Evolutionary conservation across 768 basidiomycete species (phyloP).

Genomic region (Tricholoma bakamatsutake): DNA sequence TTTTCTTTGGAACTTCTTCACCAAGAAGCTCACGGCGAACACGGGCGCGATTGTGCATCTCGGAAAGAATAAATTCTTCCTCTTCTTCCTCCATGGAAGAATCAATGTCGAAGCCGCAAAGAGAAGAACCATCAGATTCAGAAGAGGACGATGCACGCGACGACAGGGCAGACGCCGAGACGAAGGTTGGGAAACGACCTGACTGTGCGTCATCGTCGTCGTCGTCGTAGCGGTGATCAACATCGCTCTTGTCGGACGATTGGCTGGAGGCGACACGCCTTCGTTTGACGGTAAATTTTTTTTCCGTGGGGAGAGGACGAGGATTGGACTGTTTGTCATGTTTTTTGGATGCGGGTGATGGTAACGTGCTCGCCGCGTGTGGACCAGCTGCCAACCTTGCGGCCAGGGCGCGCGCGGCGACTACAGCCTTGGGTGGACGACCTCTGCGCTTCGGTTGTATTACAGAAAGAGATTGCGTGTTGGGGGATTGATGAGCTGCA

Average conservation of each 20-base stretch:
- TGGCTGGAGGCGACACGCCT: conserved; percentile 25
- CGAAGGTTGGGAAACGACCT: conserved; percentile 57
- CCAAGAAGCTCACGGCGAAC: conserved; percentile 56
- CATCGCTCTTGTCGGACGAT: conserved; percentile 34
- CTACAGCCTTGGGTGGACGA: conserved; percentile 47
- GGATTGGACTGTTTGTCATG: conserved; percentile 12
- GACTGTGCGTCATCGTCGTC: conserved; percentile 28
- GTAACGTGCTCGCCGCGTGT: conserved; percentile 14
- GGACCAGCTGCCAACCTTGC: conserved; percentile 11
- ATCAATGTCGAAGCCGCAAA: conserved; percentile 45
- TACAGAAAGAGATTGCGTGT: conserved; percentile 13
- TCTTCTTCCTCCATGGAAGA: conserved; percentile 57
- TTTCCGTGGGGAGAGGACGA: conserved; percentile 13
- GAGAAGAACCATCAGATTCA: conserved; percentile 35
- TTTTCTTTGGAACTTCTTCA: conserved; percentile 37
- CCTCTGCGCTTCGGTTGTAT: conserved; percentile 43
- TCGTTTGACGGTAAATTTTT: conserved; percentile 29
- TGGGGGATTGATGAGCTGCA: conserved; percentile 7
- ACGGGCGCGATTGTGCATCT: conserved; percentile 45
- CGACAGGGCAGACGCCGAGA: conserved; percentile 56
- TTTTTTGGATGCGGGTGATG: conserved; percentile 10
- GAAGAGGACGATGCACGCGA: conserved; percentile 41
- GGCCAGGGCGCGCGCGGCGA: conserved; percentile 28
- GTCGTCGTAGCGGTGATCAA: conserved; percentile 25
- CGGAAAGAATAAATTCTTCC: conserved; percentile 49